Base-by-base conservation (phyloP, 306 rosid genomes). In the Hylodesmum podocarpum region DNA sequence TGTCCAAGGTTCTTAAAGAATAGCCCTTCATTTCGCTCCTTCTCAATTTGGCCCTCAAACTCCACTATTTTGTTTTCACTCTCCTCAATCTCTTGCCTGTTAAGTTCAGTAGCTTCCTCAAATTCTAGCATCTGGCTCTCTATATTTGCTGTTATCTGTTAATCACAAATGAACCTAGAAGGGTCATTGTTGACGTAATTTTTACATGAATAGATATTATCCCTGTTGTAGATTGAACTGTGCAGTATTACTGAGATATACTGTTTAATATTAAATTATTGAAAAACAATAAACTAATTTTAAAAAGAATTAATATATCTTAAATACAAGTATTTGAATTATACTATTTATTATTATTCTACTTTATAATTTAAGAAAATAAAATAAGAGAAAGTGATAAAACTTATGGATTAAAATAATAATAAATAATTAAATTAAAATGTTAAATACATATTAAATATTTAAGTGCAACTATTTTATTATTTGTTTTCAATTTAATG, bases 141-240 rank as follows among this genome's bases (percentile, higher is more conserved):
- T 55, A 95, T 88, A 70, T 88, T 92, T 73, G 89, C 90, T 85
- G 87, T 76, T 83, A 95, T 89, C 99, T 92, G 84, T 85, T 18
- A 50, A 82, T 66, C 58, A 81, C 61, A 69, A 76, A 75, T 16
- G 44, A 77, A 72, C 14, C 29, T 29, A 49, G 46, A 43, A 27
- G 50, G 49, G 54, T 51, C 69, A 80, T 65, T 22, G 6, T 24
- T 39, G 4, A 58, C 43, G 61, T 57, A 39, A 47, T n/a, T 34
- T 75, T 69, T 4, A 69, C 16, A n/a, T 4, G 29, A 49, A 69
- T 51, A 69, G 3, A n/a, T 49, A 47, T 70, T 70, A 6, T 21
- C 41, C n/a, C 9, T 1, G 14, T 22, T 24, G 33, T 31, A 62
- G 44, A 36, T 11, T 36, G 47, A 63, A 34, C 1, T 34, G 8